Conservation (phyloP, 225 moss, liverwort and hornwort genomes). For the Sphagnum contortum region DNA sequence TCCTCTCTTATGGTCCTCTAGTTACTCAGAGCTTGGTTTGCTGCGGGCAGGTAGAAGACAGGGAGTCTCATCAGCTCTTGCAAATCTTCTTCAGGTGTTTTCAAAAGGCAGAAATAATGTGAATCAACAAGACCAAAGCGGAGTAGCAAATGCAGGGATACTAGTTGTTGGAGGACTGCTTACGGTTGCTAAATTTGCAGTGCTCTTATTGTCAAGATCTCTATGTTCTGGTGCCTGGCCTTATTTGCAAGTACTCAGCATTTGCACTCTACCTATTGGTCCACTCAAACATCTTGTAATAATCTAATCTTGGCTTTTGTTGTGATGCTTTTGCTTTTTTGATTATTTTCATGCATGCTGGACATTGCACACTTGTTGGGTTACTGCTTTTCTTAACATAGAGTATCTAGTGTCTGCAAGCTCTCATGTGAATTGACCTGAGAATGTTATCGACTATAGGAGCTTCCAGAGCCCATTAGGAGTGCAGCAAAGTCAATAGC, state of each 20-base stretch:
- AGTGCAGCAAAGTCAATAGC: slow-evolving; percentile 40
- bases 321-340: too few relatives aligned
- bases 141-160: slow-evolving; percentile 10
- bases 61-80: slow-evolving; percentile 15
- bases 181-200: slow-evolving; percentile 41
- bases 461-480: slow-evolving; percentile 27
- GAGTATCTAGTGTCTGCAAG: too few relatives aligned
- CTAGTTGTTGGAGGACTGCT: slow-evolving; percentile 36
- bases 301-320: not conserved
- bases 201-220: slow-evolving; percentile 58
- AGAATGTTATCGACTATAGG: slow-evolving; percentile 14
- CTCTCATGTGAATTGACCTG: too few relatives aligned
- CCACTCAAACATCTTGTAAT: slow-evolving; percentile 60
- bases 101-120: slow-evolving; percentile 9
- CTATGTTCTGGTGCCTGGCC: slow-evolving; percentile 66
- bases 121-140: slow-evolving; percentile 3
- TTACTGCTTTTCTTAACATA: too few relatives aligned
- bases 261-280: slow-evolving; percentile 56
- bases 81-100: slow-evolving; percentile 24
- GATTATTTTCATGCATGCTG: too few relatives aligned
- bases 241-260: slow-evolving; percentile 67
- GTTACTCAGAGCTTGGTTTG: slow-evolving; percentile 21
- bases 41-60: slow-evolving; percentile 37
- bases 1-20: slow-evolving; percentile 26
- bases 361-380: too few relatives aligned